Base-by-base conservation (phyloP, 306 rosid genomes). In the Psophocarpus tetragonolobus region DNA sequence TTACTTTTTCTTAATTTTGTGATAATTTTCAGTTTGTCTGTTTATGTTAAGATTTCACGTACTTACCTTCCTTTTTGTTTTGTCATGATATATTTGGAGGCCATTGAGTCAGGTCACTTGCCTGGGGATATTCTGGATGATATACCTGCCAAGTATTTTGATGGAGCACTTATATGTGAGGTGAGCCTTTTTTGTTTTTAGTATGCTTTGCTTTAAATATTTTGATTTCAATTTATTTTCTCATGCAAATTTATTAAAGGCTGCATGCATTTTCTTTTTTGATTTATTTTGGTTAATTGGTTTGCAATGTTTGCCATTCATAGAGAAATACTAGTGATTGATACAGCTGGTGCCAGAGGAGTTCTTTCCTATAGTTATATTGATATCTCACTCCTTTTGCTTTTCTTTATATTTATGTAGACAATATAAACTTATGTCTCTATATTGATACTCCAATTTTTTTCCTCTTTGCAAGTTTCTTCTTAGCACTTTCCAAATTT, bases 101-200 rank as follows among this genome's bases (percentile, higher is more conserved):
- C 98, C 71, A 96, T 96, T 79, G 99, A 96, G 82, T 91, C 97
- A 77, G 99, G 98, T 70, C 96, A 87, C 83, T 85, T 92, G 86
- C 99, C 98, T 78, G 96, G 96, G 78, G 99, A 96, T 79, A 85
- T 92, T 76, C 89, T 92, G 53, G 98, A 92, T 85, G 98, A 90
- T 77, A 88, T 95, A 80, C 97, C 97, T 61, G 91, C 94, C 90
- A 96, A 92, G 78, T 96, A 83, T 77, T 74, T 91, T 74, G 90
- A 96, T 84, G 98, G 99, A 81, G 81, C 93, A 73, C 87, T 96
- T 58, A 83, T 81, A 76, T 96, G 99, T 80, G 99, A 96, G 98
- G 99, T 90, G 80, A 87, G 93, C 61, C 26, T 68, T 71, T 38
- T 65, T 65, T 48, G 27, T 32, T 80, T 36, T 85, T 71, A 36